These are phyloP conservation scores for Thalassiosira pacifica DNA, from an alignment of 352 stramenopile species.

Conservation along the genomic window DNA sequence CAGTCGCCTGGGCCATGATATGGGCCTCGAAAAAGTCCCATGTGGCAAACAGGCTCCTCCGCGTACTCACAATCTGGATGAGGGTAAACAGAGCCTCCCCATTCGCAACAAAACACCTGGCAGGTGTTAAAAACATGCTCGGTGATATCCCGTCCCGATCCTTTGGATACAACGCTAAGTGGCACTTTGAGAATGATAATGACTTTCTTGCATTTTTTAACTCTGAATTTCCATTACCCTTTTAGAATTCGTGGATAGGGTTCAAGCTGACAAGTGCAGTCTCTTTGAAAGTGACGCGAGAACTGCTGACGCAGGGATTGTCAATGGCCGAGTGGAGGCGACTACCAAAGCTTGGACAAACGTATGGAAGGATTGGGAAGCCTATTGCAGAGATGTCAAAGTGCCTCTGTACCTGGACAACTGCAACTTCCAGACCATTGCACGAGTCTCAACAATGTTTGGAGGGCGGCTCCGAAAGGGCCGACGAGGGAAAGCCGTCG, in stretches of 20 bases:
- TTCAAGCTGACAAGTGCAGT: not conserved
- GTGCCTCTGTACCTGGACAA: no score
- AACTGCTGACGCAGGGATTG: not conserved
- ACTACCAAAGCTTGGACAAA: not conserved
- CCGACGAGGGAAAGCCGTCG: no score
- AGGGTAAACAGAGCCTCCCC: not conserved
- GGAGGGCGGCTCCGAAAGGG: no score
- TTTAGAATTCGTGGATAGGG: constrained; percentile 49
- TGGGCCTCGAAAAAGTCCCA: constrained; percentile 2
- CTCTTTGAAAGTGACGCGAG: not conserved
- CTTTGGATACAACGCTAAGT: constrained; percentile 41
- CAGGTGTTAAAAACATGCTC: constrained; percentile 26
- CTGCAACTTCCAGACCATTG: no score
- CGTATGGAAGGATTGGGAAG: no score
- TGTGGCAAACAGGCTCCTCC: constrained; percentile 3
- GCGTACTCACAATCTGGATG: not conserved
- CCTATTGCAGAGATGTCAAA: no score
- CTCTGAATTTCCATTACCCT: constrained; percentile 36
- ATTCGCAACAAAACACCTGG: constrained; percentile 10
- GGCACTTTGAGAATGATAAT: constrained; percentile 28
- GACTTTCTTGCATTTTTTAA: constrained; percentile 50
- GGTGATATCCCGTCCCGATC: constrained; percentile 55
- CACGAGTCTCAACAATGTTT: no score
- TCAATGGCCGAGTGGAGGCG: not conserved
- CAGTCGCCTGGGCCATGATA: constrained; percentile 3